phyloP scores from a whole-genome alignment of 805 yeast species.

The Sugiyamaella chiloensis region DNA sequence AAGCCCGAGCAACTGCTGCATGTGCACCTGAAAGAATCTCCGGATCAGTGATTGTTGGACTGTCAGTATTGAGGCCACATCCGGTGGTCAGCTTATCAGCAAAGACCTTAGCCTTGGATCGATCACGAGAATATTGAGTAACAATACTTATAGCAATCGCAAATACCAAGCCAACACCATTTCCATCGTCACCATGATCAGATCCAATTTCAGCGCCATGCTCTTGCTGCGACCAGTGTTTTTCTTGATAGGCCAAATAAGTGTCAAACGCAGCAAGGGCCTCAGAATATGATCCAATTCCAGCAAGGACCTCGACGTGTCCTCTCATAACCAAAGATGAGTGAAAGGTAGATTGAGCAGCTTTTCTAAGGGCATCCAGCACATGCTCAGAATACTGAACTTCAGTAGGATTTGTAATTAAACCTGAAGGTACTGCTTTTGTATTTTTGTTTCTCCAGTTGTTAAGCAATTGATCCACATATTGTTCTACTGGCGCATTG shows the following conservation, averaged over 20 bases:
- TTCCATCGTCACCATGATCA: constrained; percentile 23
- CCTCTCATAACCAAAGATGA: constrained; percentile 34
- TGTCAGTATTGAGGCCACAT: neutral
- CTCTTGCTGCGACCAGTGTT: constrained; percentile 23
- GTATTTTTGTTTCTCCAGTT: constrained; percentile 23
- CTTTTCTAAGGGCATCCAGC: constrained; percentile 18
- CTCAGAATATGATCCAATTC: constrained; percentile 30
- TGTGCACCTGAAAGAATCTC: constrained; percentile 17
- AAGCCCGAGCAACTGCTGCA: constrained; percentile 20
- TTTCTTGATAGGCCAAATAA: constrained; percentile 30
- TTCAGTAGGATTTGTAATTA: constrained; percentile 11
- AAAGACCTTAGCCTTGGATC: constrained; percentile 15
- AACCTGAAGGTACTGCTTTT: constrained; percentile 12
- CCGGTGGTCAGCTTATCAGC: constrained; percentile 20
- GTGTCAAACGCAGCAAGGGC: constrained; percentile 34
- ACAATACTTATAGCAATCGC: constrained; percentile 16
- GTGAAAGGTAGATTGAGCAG: constrained; percentile 32
- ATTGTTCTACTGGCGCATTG: constrained; percentile 24
- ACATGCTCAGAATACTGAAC: constrained; percentile 19
- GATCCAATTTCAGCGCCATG: constrained; percentile 27
- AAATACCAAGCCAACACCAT: constrained; percentile 16
- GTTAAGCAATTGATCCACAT: constrained; percentile 20
- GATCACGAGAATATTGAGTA: constrained; percentile 17
- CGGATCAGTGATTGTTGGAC: neutral
- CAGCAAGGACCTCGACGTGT: constrained; percentile 26